These are phyloP conservation scores for Periconia sp. DNA, from an alignment of 2,329 filamentous ascomycete genomes.

Conservation along the genomic window DNA sequence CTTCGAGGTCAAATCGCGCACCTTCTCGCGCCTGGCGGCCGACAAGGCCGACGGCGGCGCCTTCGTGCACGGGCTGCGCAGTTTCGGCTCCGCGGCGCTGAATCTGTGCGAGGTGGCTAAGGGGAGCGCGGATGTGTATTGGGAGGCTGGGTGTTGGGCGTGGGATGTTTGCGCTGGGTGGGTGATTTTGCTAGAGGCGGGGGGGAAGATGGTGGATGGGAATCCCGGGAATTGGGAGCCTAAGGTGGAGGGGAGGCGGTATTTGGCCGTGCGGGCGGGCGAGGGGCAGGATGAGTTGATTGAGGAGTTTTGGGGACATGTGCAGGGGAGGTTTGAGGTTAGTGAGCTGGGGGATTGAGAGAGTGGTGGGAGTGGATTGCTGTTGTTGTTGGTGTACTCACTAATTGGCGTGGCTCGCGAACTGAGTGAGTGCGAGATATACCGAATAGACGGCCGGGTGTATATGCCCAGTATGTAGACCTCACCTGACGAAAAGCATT, in stretches of 20 bases:
- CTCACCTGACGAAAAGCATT: too few relatives aligned
- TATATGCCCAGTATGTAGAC: too few relatives aligned
- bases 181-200: slow-evolving; percentile 74
- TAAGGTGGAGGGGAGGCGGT: slow-evolving; percentile 58
- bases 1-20: slow-evolving; percentile 68
- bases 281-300: slow-evolving; percentile 50
- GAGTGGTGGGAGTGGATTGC: slow-evolving; percentile 6
- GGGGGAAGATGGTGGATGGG: slow-evolving; percentile 70
- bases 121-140: slow-evolving; percentile 73
- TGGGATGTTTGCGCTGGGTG: slow-evolving; percentile 85
- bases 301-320: slow-evolving; percentile 53
- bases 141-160: slow-evolving; percentile 83
- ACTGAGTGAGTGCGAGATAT: too few relatives aligned
- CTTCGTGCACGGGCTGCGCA: slow-evolving; percentile 77
- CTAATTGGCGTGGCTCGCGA: too few relatives aligned
- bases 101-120: slow-evolving; percentile 74
- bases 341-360: slow-evolving; percentile 16
- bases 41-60: slow-evolving; percentile 64
- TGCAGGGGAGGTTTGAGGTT: slow-evolving; percentile 50
- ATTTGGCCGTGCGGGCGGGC: slow-evolving; percentile 52
- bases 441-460: too few relatives aligned
- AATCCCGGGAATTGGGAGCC: slow-evolving; percentile 72
- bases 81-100: slow-evolving; percentile 71
- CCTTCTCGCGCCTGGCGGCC: slow-evolving; percentile 60
- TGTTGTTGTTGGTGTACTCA: too few relatives aligned